Percentiles rank a stretch among this genome's conserved stretches.
Conservation (phyloP, 768 basidiomycete genomes). For the Rhizopogon rudus region DNA sequence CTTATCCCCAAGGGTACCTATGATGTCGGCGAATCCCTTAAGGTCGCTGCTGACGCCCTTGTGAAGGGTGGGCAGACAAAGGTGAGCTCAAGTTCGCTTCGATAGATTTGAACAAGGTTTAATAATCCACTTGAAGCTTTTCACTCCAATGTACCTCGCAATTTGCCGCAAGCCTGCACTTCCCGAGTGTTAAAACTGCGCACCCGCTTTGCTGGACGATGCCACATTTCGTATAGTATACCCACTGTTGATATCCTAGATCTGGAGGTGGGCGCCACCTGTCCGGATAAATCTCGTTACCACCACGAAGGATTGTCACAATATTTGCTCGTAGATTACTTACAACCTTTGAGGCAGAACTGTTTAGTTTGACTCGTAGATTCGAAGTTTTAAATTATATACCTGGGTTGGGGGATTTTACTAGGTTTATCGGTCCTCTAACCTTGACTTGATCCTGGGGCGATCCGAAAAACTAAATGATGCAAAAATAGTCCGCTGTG, state of each 20-base stretch:
- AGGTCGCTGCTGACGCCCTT: constrained; percentile 63
- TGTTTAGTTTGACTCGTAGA: too few species aligned
- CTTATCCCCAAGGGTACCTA: constrained; percentile 83
- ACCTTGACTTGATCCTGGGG: neutral
- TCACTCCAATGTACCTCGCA: constrained; percentile 84
- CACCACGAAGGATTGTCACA: too few species aligned
- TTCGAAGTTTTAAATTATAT: too few species aligned
- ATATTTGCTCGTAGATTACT: too few species aligned
- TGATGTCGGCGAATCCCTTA: constrained; percentile 78
- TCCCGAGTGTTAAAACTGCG: neutral
- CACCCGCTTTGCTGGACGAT: neutral
- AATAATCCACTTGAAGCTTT: constrained; percentile 46
- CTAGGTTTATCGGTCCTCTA: too few species aligned
- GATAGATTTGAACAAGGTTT: constrained; percentile 5
- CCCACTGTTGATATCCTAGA: neutral
- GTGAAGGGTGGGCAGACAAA: constrained; percentile 79
- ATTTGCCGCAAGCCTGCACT: constrained; percentile 48
- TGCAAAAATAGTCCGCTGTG: neutral
- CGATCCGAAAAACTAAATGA: neutral
- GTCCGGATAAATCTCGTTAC: too few species aligned
- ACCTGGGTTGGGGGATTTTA: too few species aligned
- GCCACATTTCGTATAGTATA: neutral
- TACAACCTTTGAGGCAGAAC: too few species aligned
- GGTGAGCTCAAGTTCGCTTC: constrained; percentile 33
- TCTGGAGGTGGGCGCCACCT: neutral